A percentile compares a stretch with the other conserved stretches of the same genome.
phyloP scores from a whole-genome alignment of 805 yeast species.

The Lachancea mirantina region DNA sequence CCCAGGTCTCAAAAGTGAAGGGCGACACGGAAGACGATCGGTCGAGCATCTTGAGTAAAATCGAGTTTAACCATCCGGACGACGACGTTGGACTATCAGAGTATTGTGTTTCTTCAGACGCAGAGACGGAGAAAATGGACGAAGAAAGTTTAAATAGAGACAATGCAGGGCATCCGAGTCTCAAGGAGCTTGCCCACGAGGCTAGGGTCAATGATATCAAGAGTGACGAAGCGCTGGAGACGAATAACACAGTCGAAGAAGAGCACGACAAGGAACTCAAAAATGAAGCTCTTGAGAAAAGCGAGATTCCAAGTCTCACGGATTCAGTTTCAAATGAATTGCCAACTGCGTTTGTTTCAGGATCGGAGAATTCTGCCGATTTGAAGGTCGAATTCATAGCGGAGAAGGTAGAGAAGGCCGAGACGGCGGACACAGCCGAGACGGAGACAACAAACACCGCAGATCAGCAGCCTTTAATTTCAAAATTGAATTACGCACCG shows the following conservation, averaged over 20 bases:
- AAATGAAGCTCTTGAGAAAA: too few species aligned
- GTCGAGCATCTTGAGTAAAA: slow-evolving; percentile 19
- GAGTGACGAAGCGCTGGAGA: background rate
- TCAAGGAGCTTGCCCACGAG: slow-evolving; percentile 5
- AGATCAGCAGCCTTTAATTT: too few species aligned
- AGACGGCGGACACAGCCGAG: background rate
- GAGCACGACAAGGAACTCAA: too few species aligned
- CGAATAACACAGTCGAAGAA: too few species aligned
- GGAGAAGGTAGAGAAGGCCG: too few species aligned
- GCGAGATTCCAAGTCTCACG: too few species aligned
- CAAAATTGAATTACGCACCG: too few species aligned
- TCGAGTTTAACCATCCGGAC: slow-evolving; percentile 16
- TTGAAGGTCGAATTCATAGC: too few species aligned
- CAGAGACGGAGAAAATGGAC: slow-evolving; percentile 86
- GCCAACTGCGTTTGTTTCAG: too few species aligned
- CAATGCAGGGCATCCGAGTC: slow-evolving; percentile 3
- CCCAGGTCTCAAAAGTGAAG: background rate
- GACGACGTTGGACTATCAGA: slow-evolving; percentile 41
- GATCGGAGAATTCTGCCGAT: too few species aligned
- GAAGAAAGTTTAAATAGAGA: slow-evolving; percentile 19
- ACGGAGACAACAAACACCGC: too few species aligned
- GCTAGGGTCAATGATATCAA: background rate
- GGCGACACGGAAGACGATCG: slow-evolving; percentile 6
- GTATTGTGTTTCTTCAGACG: slow-evolving; percentile 51
- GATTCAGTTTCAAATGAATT: too few species aligned